These are phyloP conservation scores for Arachis stenosperma DNA, from an alignment of 306 rosid species.

Conservation along the genomic window DNA sequence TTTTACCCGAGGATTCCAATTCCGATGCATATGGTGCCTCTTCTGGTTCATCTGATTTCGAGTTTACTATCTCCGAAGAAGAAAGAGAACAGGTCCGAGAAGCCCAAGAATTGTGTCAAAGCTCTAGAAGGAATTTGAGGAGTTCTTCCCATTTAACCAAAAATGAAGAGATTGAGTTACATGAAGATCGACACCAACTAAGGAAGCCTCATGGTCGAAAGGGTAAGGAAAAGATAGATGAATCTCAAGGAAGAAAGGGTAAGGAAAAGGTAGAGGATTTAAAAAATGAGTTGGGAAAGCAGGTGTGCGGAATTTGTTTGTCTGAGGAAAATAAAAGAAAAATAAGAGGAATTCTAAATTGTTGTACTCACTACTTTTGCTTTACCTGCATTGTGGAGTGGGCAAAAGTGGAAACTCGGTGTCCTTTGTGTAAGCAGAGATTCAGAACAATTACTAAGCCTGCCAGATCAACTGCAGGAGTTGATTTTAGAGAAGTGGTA, in stretches of 20 bases:
- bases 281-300: conserved; percentile 68
- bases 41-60: conserved; percentile 69
- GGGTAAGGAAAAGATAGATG: conserved; percentile 95
- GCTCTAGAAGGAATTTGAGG: conserved; percentile 53
- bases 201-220: conserved; percentile 66
- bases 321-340: conserved; percentile 93
- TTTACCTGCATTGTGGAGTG: conserved; percentile 96
- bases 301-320: conserved; percentile 91
- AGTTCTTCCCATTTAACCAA: conserved; percentile 50
- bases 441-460: conserved; percentile 82
- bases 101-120: conserved; percentile 67
- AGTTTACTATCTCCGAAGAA: conserved; percentile 93
- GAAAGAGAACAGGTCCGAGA: conserved; percentile 97
- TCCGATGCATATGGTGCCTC: conserved; percentile 62
- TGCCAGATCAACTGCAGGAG: conserved; percentile 60
- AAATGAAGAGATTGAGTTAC: conserved; percentile 44
- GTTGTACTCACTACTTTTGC: conserved; percentile 95
- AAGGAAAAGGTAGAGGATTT: conserved; percentile 84
- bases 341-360: conserved; percentile 82
- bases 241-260: conserved; percentile 56
- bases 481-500: conserved; percentile 70
- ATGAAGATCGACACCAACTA: conserved; percentile 42
- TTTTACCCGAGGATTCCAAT: conserved; percentile 44
- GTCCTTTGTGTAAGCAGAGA: conserved; percentile 99
- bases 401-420: conserved; percentile 97